Percentiles rank a stretch among this genome's conserved stretches.
Conservation (phyloP, 495 filamentous ascomycete species). For the Penicillium nucicola region DNA sequence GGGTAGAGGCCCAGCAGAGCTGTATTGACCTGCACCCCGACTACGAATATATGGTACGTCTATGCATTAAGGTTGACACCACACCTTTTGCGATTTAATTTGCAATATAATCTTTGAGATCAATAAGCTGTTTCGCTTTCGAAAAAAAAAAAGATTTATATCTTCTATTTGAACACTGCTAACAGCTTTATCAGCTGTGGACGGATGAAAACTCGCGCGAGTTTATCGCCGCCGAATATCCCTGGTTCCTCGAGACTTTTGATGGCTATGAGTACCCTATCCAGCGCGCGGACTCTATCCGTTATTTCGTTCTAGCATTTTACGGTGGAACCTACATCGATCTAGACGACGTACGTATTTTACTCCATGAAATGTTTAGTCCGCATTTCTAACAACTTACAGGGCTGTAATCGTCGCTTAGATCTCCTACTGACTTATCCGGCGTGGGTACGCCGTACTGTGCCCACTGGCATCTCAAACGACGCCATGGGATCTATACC, state of each 20-base stretch:
- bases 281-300: constrained; percentile 81
- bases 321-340: constrained; percentile 90
- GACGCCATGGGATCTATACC: constrained; percentile 82
- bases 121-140: too few species aligned
- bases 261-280: constrained; percentile 78
- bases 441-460: constrained; percentile 76
- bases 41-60: constrained; percentile 78
- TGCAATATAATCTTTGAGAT: too few species aligned
- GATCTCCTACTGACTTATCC: constrained; percentile 79
- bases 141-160: too few species aligned
- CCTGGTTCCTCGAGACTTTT: constrained; percentile 84
- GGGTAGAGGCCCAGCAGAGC: constrained; percentile 68
- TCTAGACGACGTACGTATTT: constrained; percentile 73
- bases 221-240: constrained; percentile 75
- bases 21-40: constrained; percentile 74
- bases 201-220: constrained; percentile 71
- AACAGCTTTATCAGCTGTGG: constrained; percentile 75
- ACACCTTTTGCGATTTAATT: too few species aligned
- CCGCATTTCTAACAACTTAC: constrained; percentile 7
- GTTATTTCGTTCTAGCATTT: constrained; percentile 81
- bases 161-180: too few species aligned
- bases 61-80: too few species aligned
- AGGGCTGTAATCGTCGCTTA: constrained; percentile 80
- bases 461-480: constrained; percentile 83
- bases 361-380: too few species aligned